Evolutionary conservation across 192 early-diverging fungal species (phyloP), one percentile per base, ranked within the genome.

Genomic region (Linnemannia zychae): DNA sequence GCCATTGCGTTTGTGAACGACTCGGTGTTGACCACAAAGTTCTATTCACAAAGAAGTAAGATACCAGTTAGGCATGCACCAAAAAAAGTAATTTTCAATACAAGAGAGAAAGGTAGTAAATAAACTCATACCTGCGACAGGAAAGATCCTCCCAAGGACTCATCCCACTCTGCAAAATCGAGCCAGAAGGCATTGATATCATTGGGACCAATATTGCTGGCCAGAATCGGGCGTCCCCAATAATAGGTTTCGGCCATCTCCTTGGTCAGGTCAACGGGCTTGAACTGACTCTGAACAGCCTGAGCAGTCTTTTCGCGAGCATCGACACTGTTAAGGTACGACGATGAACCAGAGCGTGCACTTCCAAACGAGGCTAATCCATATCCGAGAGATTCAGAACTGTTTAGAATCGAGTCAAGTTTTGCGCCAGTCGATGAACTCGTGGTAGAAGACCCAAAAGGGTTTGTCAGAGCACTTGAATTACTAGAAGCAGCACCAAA

Each of bases 101-200:
- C 22, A 60, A 9, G 1, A 28, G 9, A 60, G 0, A 9, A 38
- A 16, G 36, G 11, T n/a, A 38, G 7, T n/a, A n/a, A n/a, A n/a
- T n/a, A 12, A 13, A 11, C 1, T 40, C n/a, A 74, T 87, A 90
- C 89, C 78, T 82, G 68, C 36, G 89, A 87, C 76, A 90, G 74
- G 67, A 90, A 90, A 0, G 77, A 66, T 34, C 53, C 72, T 60
- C 77, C 74, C 17, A 46, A 24, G 24, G 81, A 38, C 17, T 79
- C 75, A 48, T 78, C 72, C 68, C 79, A 86, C 36, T 84, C 77
- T 0, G 88, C 69, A 72, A 81, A 88, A 63, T 91, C 90, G 13
- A 89, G 36, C 90, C 90, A 91, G 52, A 90, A 91, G 20, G 71
- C 81, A 52, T 87, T 88, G 9, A 71, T 77, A 47, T 79, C 82